Evolutionary conservation across 352 stramenopile genomes (phyloP), one percentile per base, ranked within the genome.

Genomic region (Phytophthora fragariaefolia): DNA sequence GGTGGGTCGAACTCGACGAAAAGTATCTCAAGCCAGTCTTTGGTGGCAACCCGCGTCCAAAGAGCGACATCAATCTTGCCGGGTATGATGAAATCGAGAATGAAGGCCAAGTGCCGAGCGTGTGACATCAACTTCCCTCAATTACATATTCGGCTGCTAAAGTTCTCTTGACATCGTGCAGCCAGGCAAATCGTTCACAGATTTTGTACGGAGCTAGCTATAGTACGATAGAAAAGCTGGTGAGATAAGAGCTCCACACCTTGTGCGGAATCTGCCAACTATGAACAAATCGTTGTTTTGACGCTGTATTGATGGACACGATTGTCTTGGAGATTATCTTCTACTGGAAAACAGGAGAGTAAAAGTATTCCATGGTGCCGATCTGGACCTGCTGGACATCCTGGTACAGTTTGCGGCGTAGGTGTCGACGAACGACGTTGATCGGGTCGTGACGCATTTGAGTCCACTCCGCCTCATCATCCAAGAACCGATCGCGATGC

Each of bases 1-100:
- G 75, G 42, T 91, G 83, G 83, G 69, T 83, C 34, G 71, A 81
- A 9, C 53, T 91, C 3, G 83, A 91, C 49, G 83, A 90, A 42
- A 79, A 82, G 9, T 89, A 90, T 43, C 63, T 91, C 17, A 89
- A 90, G 55, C 83, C 83, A 6, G 46, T 89, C 15, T 91, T 91
- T 54, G 83, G 83, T 30, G 80, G 80, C 30, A 82, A 84, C 7
- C 77, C 74, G 17, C 78, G 76, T 45, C 13, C 30, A 15, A 64
- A 46, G 24, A 73, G 47, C 17, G 65, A 76, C 9, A 65, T 32
- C 3, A 63, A 54, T 17, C 45, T 61, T 6, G 38, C 43, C 34
- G 65, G 42, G 36, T 67, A 77, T 58, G n/a, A 22, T 10, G 50
- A 54, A 9, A 52, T 71, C 12, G 66, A 60, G 32, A 30, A 51